These are phyloP conservation scores for Candida corydali DNA, from an alignment of 805 yeast genomes.

Conservation along the genomic window DNA sequence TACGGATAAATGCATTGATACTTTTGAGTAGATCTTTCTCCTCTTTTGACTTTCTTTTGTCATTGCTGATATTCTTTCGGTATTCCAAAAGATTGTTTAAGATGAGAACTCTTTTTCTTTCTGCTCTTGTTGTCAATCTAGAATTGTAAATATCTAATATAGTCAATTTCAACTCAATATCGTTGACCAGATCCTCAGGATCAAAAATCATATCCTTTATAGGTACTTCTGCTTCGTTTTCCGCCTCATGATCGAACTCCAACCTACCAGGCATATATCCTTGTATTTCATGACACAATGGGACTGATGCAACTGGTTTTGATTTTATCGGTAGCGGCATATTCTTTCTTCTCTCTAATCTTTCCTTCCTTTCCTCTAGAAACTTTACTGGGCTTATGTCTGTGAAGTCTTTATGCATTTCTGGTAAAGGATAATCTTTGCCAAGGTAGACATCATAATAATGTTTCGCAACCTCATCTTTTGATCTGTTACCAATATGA, in stretches of 20 bases:
- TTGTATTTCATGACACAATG: slow-evolving; percentile 94
- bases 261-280: slow-evolving; percentile 98
- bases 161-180: slow-evolving; percentile 84
- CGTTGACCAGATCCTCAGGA: slow-evolving; percentile 84
- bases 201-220: slow-evolving; percentile 96
- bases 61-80: slow-evolving; percentile 72
- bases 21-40: slow-evolving; percentile 77
- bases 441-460: slow-evolving; percentile 71
- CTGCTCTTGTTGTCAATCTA: slow-evolving; percentile 86
- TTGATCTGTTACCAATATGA: slow-evolving; percentile 86
- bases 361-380: slow-evolving; percentile 55
- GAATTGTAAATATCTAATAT: slow-evolving; percentile 87
- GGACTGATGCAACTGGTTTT: slow-evolving; percentile 88
- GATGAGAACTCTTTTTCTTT: slow-evolving; percentile 78
- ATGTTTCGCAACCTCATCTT: slow-evolving; percentile 87
- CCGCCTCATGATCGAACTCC: slow-evolving; percentile 94
- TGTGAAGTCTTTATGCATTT: slow-evolving; percentile 64
- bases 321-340: slow-evolving; percentile 80
- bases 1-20: slow-evolving; percentile 74
- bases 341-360: slow-evolving; percentile 71
- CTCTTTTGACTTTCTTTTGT: slow-evolving; percentile 83
- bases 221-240: slow-evolving; percentile 92
- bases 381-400: slow-evolving; percentile 65
- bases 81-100: slow-evolving; percentile 80
- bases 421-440: slow-evolving; percentile 82